phyloP scores from a whole-genome alignment of 1,284 basidiomycete species.

The Cerioporus squamosus region DNA sequence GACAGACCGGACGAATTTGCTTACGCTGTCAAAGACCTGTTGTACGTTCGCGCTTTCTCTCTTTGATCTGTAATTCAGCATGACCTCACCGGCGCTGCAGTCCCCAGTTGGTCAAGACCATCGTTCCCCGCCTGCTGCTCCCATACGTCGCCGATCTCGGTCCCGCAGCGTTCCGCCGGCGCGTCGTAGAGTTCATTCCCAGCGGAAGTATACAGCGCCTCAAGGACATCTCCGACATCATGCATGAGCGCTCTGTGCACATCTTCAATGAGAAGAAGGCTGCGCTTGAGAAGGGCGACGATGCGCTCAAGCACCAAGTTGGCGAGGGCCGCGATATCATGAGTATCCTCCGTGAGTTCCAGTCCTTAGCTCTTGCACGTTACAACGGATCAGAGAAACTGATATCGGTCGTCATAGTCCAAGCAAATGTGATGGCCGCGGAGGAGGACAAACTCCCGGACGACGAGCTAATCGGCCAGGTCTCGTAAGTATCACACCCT shows the following conservation, averaged over 20 bases:
- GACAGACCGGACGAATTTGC: slow-evolving; percentile 29
- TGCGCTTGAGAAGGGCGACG: slow-evolving; percentile 27
- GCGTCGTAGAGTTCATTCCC: slow-evolving; percentile 16
- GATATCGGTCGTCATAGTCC: slow-evolving; percentile 23
- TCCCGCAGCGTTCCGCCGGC: slow-evolving; percentile 14
- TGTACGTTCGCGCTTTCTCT: slow-evolving; percentile 23
- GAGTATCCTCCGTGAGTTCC: slow-evolving; percentile 35
- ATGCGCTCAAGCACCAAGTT: slow-evolving; percentile 26
- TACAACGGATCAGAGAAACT: too few species aligned
- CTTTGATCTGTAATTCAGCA: background rate
- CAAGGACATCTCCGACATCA: slow-evolving; percentile 23
- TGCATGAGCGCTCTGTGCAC: slow-evolving; percentile 20
- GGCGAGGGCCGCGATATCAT: slow-evolving; percentile 37
- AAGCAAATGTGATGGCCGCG: slow-evolving; percentile 31
- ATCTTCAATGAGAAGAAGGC: slow-evolving; percentile 29
- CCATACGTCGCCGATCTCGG: slow-evolving; percentile 7
- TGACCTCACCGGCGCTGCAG: background rate
- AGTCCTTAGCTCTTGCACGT: background rate
- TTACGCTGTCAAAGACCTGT: slow-evolving; percentile 29
- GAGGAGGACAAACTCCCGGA: slow-evolving; percentile 36
- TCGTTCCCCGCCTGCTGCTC: slow-evolving; percentile 8
- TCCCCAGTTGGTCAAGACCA: slow-evolving; percentile 17
- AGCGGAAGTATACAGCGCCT: slow-evolving; percentile 12
- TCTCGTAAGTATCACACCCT: slow-evolving; percentile 40
- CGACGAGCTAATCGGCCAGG: slow-evolving; percentile 37